A percentile compares a stretch with the other conserved stretches of the same genome.
Conservation (phyloP, 1,139 yeast genomes). For the Saccharomyces hybrid region DNA sequence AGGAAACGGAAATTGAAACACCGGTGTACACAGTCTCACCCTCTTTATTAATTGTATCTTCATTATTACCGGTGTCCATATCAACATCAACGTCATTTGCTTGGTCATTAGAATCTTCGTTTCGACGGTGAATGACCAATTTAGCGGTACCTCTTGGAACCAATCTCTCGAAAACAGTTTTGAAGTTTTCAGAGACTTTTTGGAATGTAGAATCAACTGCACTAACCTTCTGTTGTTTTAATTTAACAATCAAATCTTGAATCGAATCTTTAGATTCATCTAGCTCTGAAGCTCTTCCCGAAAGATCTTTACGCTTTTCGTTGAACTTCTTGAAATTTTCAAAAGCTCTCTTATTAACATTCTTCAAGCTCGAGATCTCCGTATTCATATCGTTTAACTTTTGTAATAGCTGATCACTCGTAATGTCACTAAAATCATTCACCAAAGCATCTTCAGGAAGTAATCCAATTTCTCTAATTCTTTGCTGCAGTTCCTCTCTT, state of each 20-base stretch:
- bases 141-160: conserved; percentile 82
- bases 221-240: conserved; percentile 72
- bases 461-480: conserved; percentile 76
- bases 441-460: conserved; percentile 79
- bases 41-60: conserved; percentile 22
- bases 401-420: conserved; percentile 49
- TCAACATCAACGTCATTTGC: conserved; percentile 13
- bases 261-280: conserved; percentile 67
- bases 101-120: conserved; percentile 12
- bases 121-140: conserved; percentile 48
- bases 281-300: conserved; percentile 59
- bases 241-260: conserved; percentile 58
- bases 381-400: conserved; percentile 51
- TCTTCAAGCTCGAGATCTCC: conserved; percentile 56
- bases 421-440: conserved; percentile 37
- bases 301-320: conserved; percentile 61
- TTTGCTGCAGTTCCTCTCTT: conserved; percentile 64
- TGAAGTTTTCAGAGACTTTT: conserved; percentile 67
- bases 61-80: conserved; percentile 22
- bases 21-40: conserved; percentile 65
- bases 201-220: conserved; percentile 76
- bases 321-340: conserved; percentile 76
- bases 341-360: conserved; percentile 82
- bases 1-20: conserved; percentile 81
- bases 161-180: conserved; percentile 64